A percentile compares a stretch with the other conserved stretches of the same genome.
Conservation (phyloP, 176 grass and related monocot genomes). For the Cymbopogon citratus region DNA sequence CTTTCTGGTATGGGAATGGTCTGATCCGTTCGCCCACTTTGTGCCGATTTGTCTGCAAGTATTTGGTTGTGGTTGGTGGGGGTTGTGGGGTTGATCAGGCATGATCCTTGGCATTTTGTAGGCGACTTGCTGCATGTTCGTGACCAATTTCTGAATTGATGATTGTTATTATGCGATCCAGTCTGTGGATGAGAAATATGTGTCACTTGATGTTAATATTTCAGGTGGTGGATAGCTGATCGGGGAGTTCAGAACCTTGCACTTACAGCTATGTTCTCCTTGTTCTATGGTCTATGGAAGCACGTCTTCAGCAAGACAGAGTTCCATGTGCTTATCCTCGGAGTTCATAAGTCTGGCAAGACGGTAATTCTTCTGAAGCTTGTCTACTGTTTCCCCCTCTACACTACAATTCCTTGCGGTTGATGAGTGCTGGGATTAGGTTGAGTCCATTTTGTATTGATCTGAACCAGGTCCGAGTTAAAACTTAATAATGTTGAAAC, state of each 20-base stretch:
- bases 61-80: neutral
- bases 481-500: constrained; percentile 19
- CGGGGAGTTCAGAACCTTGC: neutral
- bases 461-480: neutral
- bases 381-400: neutral
- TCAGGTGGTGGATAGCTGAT: constrained; percentile 22
- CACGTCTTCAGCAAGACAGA: constrained; percentile 94
- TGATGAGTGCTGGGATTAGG: neutral
- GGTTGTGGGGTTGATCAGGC: neutral
- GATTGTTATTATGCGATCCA: neutral
- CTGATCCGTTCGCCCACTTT: neutral
- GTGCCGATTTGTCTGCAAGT: neutral
- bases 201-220: neutral
- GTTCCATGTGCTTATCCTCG: constrained; percentile 92
- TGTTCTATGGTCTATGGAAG: constrained; percentile 95
- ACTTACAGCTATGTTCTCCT: constrained; percentile 76
- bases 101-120: neutral
- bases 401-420: neutral
- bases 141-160: neutral
- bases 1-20: neutral
- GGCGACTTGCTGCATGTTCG: neutral
- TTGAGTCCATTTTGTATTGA: neutral
- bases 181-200: neutral
- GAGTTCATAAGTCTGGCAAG: constrained; percentile 91
- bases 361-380: constrained; percentile 61